A percentile compares a stretch with the other conserved stretches of the same genome.
These are phyloP conservation scores for Cercospora sp. DNA, from an alignment of 2,329 filamentous ascomycete species.

Conservation along the genomic window DNA sequence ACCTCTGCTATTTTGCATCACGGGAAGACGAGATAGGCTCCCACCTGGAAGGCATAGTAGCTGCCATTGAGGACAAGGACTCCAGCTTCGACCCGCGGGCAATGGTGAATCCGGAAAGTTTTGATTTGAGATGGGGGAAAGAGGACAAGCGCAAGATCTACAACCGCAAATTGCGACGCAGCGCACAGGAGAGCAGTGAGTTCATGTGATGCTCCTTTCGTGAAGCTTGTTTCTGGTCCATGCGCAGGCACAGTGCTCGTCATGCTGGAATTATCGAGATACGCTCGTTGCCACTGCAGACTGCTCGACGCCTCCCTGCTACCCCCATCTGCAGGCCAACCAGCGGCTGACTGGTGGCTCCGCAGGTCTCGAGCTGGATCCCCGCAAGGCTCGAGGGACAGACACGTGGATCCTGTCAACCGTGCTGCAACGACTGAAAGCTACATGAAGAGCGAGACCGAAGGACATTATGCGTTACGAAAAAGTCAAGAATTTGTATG, in stretches of 20 bases:
- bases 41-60: slow-evolving; percentile 82
- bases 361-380: slow-evolving; percentile 28
- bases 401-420: slow-evolving; percentile 27
- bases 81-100: slow-evolving; percentile 89
- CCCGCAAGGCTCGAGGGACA: slow-evolving; percentile 21
- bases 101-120: slow-evolving; percentile 81
- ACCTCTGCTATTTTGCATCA: slow-evolving; percentile 76
- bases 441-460: background rate
- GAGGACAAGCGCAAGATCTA: slow-evolving; percentile 80
- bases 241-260: background rate
- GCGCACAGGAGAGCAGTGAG: slow-evolving; percentile 62
- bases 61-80: slow-evolving; percentile 79
- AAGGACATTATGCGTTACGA: slow-evolving; percentile 10
- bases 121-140: slow-evolving; percentile 82
- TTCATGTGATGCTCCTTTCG: slow-evolving; percentile 25
- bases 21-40: slow-evolving; percentile 74
- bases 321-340: slow-evolving; percentile 2
- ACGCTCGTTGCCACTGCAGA: background rate
- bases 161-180: slow-evolving; percentile 75
- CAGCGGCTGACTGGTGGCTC: slow-evolving; percentile 20
- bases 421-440: slow-evolving; percentile 24
- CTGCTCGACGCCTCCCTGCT: background rate
- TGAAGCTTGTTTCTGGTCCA: background rate
- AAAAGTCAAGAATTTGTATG: slow-evolving; percentile 16
- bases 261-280: background rate